Evolutionary conservation across 1,139 yeast genomes (phyloP).

Genomic region (Lodderomyces jiufengensis): DNA sequence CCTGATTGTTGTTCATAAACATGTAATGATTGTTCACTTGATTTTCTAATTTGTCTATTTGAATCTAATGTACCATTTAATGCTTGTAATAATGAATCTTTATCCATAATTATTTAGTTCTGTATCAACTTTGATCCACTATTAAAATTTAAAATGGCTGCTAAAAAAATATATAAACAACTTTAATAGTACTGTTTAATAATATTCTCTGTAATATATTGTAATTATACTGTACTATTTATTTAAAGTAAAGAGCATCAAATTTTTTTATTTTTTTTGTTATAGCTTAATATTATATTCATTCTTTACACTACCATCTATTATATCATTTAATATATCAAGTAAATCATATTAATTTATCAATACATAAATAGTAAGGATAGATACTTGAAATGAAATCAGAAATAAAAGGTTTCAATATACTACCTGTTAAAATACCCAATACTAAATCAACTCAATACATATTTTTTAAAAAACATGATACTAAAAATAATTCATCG

Average conservation of each 20-base stretch:
- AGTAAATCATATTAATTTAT: too few relatives aligned
- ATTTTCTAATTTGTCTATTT: conserved; percentile 34
- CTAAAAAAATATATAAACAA: too few relatives aligned
- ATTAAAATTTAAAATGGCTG: background rate
- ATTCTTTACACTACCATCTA: too few relatives aligned
- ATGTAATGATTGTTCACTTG: conserved; percentile 40
- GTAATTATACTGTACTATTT: too few relatives aligned
- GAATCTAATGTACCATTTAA: conserved; percentile 46
- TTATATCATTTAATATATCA: background rate
- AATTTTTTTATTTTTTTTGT: too few relatives aligned
- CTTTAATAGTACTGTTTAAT: too few relatives aligned
- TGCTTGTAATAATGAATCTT: conserved; percentile 36
- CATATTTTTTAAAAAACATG: conserved; percentile 64
- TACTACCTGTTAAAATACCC: conserved; percentile 46
- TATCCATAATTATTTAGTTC: conserved; percentile 40
- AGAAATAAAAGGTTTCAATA: conserved; percentile 53
- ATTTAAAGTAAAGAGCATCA: too few relatives aligned
- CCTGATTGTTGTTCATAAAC: conserved; percentile 49
- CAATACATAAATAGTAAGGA: background rate
- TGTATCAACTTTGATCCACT: background rate
- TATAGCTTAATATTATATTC: too few relatives aligned
- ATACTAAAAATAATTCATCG: conserved; percentile 25
- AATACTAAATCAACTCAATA: conserved; percentile 38
- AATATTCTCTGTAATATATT: background rate
- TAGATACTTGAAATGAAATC: conserved; percentile 16